Conservation (phyloP, 2,329 filamentous ascomycete genomes). For the Saccharata proteae region DNA sequence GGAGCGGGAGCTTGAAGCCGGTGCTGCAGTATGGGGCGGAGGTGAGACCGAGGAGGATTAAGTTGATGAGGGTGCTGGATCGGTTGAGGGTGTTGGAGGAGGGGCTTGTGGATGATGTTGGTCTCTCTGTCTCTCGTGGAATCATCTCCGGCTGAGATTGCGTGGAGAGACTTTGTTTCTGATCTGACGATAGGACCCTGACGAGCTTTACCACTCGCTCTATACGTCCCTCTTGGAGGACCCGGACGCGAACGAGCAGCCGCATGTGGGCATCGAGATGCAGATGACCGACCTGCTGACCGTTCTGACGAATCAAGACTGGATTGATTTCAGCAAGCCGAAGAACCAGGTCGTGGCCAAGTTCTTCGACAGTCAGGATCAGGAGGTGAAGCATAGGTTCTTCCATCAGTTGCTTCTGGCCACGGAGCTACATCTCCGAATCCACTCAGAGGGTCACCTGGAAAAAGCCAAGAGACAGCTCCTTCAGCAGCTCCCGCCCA, state of each 20-base stretch:
- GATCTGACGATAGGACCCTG: conserved; percentile 20
- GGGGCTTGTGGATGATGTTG: conserved; percentile 30
- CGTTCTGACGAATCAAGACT: conserved; percentile 54
- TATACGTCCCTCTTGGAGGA: conserved; percentile 58
- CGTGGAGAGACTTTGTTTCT: background rate
- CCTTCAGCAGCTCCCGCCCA: conserved; percentile 52
- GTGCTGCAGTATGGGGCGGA: conserved; percentile 47
- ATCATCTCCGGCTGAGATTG: conserved; percentile 8
- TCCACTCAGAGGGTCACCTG: conserved; percentile 50
- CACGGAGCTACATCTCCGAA: conserved; percentile 58
- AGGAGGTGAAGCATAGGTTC: conserved; percentile 50
- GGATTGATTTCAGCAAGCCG: conserved; percentile 60
- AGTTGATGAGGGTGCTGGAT: conserved; percentile 37
- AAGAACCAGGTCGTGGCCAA: conserved; percentile 63
- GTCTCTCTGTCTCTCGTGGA: conserved; percentile 14
- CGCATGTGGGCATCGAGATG: conserved; percentile 51
- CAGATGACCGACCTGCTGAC: conserved; percentile 63
- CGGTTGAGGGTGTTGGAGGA: conserved; percentile 29
- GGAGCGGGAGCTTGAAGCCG: conserved; percentile 45
- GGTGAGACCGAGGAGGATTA: conserved; percentile 48
- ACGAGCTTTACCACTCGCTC: conserved; percentile 42
- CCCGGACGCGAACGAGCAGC: conserved; percentile 45
- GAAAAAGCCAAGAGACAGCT: conserved; percentile 54
- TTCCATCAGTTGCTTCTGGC: conserved; percentile 68
- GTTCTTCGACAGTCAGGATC: conserved; percentile 52